A percentile compares a stretch with the other conserved stretches of the same genome.
Conservation (phyloP, 1,284 basidiomycete species). For the Xerocomus tenax region DNA sequence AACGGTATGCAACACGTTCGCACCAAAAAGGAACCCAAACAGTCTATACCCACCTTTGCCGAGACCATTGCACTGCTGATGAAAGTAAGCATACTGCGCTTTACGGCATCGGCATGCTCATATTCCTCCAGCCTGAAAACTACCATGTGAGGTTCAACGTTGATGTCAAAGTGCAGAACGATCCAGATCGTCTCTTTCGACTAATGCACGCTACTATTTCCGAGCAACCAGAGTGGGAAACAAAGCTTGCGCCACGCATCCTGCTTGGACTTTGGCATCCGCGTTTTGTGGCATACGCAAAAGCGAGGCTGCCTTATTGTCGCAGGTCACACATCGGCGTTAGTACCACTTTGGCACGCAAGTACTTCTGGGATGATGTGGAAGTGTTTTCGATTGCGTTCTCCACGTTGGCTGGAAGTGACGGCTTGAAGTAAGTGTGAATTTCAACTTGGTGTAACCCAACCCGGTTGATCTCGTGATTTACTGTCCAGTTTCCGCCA, state of each 20-base stretch:
- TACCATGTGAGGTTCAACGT: slow-evolving; percentile 82
- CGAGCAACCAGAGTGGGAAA: slow-evolving; percentile 69
- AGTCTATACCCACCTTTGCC: slow-evolving; percentile 80
- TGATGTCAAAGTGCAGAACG: slow-evolving; percentile 90
- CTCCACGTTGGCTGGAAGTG: slow-evolving; percentile 60
- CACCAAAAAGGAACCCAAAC: slow-evolving; percentile 74
- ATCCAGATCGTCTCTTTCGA: slow-evolving; percentile 78
- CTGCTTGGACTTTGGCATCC: slow-evolving; percentile 91
- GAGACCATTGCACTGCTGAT: slow-evolving; percentile 79
- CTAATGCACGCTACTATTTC: slow-evolving; percentile 76
- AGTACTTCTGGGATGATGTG: slow-evolving; percentile 88
- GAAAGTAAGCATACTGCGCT: slow-evolving; percentile 40
- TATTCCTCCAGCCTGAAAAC: slow-evolving; percentile 62
- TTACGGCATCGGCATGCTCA: slow-evolving; percentile 8
- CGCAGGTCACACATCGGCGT: slow-evolving; percentile 80
- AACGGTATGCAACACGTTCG: slow-evolving; percentile 76
- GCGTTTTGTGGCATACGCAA: slow-evolving; percentile 74
- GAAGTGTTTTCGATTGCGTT: slow-evolving; percentile 87
- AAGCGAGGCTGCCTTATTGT: slow-evolving; percentile 71
- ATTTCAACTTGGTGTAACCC: not conserved
- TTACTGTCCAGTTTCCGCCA: slow-evolving; percentile 55
- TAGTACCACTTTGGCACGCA: slow-evolving; percentile 59
- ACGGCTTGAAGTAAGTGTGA: slow-evolving; percentile 55
- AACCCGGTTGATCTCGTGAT: slow-evolving; percentile 14
- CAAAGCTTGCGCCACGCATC: slow-evolving; percentile 78